Base-by-base conservation (phyloP, 2,329 filamentous ascomycete genomes). In the Fusarium xyrophilum region DNA sequence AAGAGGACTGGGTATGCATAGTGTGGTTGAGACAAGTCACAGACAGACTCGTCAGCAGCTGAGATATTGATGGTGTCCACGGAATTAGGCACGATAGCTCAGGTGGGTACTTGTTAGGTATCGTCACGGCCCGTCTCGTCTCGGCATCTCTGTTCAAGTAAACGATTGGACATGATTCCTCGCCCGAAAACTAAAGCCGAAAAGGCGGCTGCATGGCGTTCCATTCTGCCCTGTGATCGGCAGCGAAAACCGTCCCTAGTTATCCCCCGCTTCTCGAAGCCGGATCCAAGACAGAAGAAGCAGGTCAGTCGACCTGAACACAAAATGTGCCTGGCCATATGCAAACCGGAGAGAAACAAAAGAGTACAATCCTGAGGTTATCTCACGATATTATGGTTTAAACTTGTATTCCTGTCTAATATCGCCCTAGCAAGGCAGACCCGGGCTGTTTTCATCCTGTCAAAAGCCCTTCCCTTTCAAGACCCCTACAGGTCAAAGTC, bases 181-280 rank as follows among this genome's bases (percentile, higher is more conserved):
- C 36, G 36, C 32, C 59, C 42, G 42, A 63, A 38, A 35, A 33
- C 55, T 42, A 60, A 67, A 63, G 48, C 48, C 58, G 53, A 59
- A 43, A 54, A 56, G 65, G 56, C 51, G 65, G 56, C 51, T 68
- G 65, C 60, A 61, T 69, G 57, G 65, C 46, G 65, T 67, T 67
- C 63, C 65, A 67, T 63, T 55, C 39, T 42, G 42, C 51, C 40
- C 42, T 54, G 59, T 48, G 66, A 69, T 69, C 66, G 66, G 66
- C 66, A 67, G 48, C 32, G 30, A 66, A 61, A 60, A 33, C 66
- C 62, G 50, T 44, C 47, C 28, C 21, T 54, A 58, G 48, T 21
- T 58, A 50, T 63, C 66, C 66, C 65, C 65, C 67, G 66, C 67
- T 69, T 69, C 67, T 69, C 66, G 66, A 69, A 69, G 67, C 66